Base-by-base conservation (phyloP, 2,329 filamentous ascomycete species). In the Talaromyces piceae region DNA sequence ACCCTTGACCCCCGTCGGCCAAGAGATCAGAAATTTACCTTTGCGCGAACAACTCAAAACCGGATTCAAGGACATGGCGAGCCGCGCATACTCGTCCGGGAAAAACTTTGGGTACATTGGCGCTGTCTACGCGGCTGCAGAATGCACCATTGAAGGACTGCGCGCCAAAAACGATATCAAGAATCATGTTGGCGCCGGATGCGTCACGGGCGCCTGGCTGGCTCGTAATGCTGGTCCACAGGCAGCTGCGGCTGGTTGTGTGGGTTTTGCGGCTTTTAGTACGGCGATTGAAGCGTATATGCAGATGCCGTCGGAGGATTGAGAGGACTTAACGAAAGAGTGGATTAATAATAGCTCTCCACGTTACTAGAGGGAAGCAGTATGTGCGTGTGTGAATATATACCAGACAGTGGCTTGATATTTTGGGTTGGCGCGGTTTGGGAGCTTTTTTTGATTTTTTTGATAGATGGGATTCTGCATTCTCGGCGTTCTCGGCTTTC, bases 101-200 rank as follows among this genome's bases (percentile, higher is more conserved):
- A 93, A 91, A 74, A 97, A 94, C 76, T 98, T 98, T 66, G 91
- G 88, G 56, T 86, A 91, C 60, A 89, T 98, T 46, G 93, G 93
- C 61, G 87, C 88, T 2, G 79, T 97, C 18, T 98, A 94, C 74
- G 81, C 83, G 13, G 91, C 91, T 37, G 95, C 93, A 49, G 93
- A 98, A 73, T 98, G 93, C 74, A 90, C 88, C 57, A 90, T 98
- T 64, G 93, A 98, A 70, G 91, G 91, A 0, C 70, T 78, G 61
- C 81, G 93, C 26, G 93, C 91, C 20, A 96, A 95, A 76, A 96
- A 97, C 71, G 93, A 97, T 68, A 70, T 97, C 26, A 81, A 76
- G 57, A 98, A 98, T 73, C 89, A 89, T 50, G 83, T 93, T 4
- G 81, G 84, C 4, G 89, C 91, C 0, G 93, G 93, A 0, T 97